Evolutionary conservation across 306 rosid genomes (phyloP).

Genomic region (Quercus berberidifolia): DNA sequence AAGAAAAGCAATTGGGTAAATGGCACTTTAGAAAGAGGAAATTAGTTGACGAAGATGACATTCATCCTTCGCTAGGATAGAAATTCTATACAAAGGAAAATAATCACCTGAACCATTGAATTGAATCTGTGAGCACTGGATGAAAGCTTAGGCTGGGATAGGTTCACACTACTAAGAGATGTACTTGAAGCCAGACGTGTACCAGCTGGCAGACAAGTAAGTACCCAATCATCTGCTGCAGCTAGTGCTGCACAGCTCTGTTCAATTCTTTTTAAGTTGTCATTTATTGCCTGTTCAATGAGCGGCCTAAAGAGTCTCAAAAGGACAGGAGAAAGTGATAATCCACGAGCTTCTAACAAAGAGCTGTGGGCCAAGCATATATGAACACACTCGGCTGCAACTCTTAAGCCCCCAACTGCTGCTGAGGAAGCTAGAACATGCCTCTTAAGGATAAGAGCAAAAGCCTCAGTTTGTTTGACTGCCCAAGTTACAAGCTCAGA

Average conservation of each 20-base stretch:
- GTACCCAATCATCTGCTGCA: constrained; percentile 76
- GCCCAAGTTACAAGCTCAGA: constrained; percentile 97
- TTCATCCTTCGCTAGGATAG: background rate
- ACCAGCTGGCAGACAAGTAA: constrained; percentile 44
- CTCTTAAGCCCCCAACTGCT: constrained; percentile 68
- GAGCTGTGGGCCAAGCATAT: constrained; percentile 70
- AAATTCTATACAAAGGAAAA: background rate
- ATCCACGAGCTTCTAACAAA: constrained; percentile 60
- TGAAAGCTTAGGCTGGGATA: constrained; percentile 71
- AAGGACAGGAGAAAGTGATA: constrained; percentile 78
- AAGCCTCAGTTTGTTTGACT: constrained; percentile 51
- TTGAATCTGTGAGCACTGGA: constrained; percentile 74
- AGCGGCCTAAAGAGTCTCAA: constrained; percentile 61
- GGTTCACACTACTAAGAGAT: constrained; percentile 27
- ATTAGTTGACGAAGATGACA: background rate
- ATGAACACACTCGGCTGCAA: constrained; percentile 75
- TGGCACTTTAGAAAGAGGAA: background rate
- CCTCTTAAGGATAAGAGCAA: constrained; percentile 55
- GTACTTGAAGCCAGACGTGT: constrained; percentile 38
- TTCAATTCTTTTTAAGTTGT: constrained; percentile 72
- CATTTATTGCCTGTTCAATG: constrained; percentile 51
- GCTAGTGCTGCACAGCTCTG: constrained; percentile 74
- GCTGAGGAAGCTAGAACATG: constrained; percentile 66
- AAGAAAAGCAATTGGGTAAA: background rate
- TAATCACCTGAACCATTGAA: constrained; percentile 77